Evolutionary conservation across 352 stramenopile genomes (phyloP), one percentile per base, ranked within the genome.

Genomic region (Aphanomyces euteiches): DNA sequence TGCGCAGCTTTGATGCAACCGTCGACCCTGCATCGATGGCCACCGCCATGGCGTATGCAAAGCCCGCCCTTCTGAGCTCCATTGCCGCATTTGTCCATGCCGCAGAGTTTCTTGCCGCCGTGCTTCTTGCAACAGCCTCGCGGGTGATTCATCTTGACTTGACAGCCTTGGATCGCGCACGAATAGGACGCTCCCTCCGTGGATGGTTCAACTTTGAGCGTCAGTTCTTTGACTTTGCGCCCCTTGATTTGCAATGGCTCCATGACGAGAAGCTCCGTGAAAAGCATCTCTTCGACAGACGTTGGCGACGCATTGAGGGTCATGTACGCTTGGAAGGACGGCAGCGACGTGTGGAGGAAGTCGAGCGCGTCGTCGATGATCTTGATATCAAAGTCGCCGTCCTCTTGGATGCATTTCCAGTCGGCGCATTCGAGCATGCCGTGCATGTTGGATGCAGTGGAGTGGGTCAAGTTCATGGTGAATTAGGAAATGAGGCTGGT

Each of bases 1-100:
- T 94, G 86, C 0, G 84, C 84, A 66, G 91, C 92, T 74, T 96
- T 96, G 66, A 78, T 79, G 69, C 88, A 96, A 15, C 84, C 85
- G 7, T 90, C 83, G 57, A 83, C 83, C 70, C 89, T 92, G 73
- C 88, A 95, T 7, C 87, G 84, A 7, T 84, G 89, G 34, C 85
- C 89, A 21, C 88, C 88, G 12, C 88, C 88, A 66, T 96, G 88
- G 60, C 90, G 79, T 3, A 84, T 84, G 66, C 88, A 96, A 34
- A 37, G 56, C 36, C 67, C 68, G 39, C 50, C 50, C 50, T 36
- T 19, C 50, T 58, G 50, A 28, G 50, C 7, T 12, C 50, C 54
- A 60, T 91, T 92, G 75, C 82, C 75, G 60, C 88, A 96, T 5
- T 84, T 85, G 28, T 85, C 75, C 66, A 84, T 73, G 66, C 77